Evolutionary conservation across 768 basidiomycete species (phyloP).

Genomic region (Kwoniella europaea): DNA sequence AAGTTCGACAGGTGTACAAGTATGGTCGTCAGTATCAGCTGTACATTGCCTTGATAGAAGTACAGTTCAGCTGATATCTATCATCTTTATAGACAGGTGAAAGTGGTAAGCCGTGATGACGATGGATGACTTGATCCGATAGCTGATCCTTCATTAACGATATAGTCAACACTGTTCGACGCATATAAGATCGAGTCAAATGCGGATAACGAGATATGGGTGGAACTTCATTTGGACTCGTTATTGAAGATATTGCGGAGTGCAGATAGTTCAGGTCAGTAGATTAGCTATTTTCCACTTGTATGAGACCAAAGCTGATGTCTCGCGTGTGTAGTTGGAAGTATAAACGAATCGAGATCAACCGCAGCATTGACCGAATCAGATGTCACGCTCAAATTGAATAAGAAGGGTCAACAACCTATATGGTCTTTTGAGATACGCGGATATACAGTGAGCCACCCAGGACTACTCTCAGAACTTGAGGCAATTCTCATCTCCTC

Average conservation of each 20-base stretch:
- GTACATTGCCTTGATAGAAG: neutral
- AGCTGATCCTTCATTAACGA: no score
- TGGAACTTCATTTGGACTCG: constrained; percentile 51
- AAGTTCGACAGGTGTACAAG: constrained; percentile 56
- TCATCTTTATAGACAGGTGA: constrained; percentile 39
- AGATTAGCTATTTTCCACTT: neutral
- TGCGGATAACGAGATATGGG: constrained; percentile 54
- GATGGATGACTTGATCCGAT: no score
- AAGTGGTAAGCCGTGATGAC: constrained; percentile 40
- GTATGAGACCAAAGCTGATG: neutral
- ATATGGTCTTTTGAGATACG: constrained; percentile 56
- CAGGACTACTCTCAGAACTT: no score
- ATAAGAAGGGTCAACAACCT: constrained; percentile 47
- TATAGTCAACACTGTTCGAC: constrained; percentile 49
- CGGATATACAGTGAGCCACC: constrained; percentile 30
- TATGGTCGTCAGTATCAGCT: constrained; percentile 55
- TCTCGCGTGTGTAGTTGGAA: constrained; percentile 10
- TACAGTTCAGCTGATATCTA: neutral
- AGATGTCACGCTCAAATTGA: constrained; percentile 52
- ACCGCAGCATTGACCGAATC: constrained; percentile 37
- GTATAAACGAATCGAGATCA: constrained; percentile 13
- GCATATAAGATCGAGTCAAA: constrained; percentile 56
- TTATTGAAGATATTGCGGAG: constrained; percentile 52
- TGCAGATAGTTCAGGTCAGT: constrained; percentile 51
- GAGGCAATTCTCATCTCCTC: no score